A percentile compares a stretch with the other conserved stretches of the same genome.
These are phyloP conservation scores for Mycena citricolor DNA, from an alignment of 1,284 basidiomycete genomes.

Conservation along the genomic window DNA sequence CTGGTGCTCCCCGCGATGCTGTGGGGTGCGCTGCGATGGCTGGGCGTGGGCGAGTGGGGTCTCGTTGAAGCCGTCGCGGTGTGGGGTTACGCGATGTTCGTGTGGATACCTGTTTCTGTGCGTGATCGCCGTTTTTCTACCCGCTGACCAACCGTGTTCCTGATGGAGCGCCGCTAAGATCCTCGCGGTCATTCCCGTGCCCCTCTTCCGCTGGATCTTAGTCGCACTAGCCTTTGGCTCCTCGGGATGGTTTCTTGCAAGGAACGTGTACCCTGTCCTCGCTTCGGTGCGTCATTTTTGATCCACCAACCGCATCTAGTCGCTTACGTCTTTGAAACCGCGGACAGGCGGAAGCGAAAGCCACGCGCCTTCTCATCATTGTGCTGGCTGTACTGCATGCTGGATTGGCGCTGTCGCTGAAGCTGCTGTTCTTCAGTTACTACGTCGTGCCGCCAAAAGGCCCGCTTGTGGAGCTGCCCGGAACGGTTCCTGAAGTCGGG, in stretches of 20 bases:
- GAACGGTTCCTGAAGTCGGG: neutral
- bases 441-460: constrained; percentile 46
- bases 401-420: constrained; percentile 78
- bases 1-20: constrained; percentile 76
- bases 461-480: neutral
- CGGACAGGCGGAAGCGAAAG: constrained; percentile 78
- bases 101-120: constrained; percentile 79
- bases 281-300: constrained; percentile 75
- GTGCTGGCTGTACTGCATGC: constrained; percentile 69
- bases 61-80: constrained; percentile 75
- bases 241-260: constrained; percentile 81
- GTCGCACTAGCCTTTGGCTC: constrained; percentile 69
- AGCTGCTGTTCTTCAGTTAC: constrained; percentile 86
- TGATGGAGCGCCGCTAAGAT: constrained; percentile 46
- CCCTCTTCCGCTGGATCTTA: constrained; percentile 78
- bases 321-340: constrained; percentile 1
- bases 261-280: constrained; percentile 88
- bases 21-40: constrained; percentile 78
- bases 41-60: constrained; percentile 85
- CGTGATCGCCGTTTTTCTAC: constrained; percentile 40
- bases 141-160: neutral
- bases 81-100: constrained; percentile 75
- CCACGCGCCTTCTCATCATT: constrained; percentile 77
- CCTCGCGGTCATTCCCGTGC: constrained; percentile 80
- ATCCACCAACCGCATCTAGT: neutral